Evolutionary conservation across 169 alveolate genomes (phyloP), one percentile per base, ranked within the genome.

Genomic region (Plasmodium yoelii): DNA sequence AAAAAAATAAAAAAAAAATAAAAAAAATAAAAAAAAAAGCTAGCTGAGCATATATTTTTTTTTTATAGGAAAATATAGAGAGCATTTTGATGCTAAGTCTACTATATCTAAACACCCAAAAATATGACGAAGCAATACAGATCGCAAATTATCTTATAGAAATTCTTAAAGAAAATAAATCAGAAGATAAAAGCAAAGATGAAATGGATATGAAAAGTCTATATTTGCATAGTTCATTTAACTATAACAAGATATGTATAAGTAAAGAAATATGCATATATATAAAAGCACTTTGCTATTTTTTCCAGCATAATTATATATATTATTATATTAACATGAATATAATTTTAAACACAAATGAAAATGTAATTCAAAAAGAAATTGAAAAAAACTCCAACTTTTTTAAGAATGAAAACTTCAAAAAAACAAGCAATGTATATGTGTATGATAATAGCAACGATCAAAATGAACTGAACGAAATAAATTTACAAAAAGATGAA

Each of bases 261-360:
- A 63, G 63, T 19, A 68, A 63, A 26, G 75, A 77, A n/a, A 77
- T 77, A 26, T 77, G 88, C 42, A 53, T 77, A 39, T 77, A 77
- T 47, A 49, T 77, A n/a, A 77, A 77, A 77, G 75, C 77, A 8
- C 39, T 77, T 7, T 77, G 88, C 28, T 77, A 63, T 56, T 77
- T 47, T 26, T 77, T 77, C 28, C 77, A 77, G n/a, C 77, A 55
- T 28, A 64, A 77, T 68, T 77, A 77, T 24, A 69, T 77, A 44
- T 39, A 77, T 12, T 77, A 64, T 56, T 77, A 77, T 44, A 77
- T 64, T 57, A 77, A 77, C 51, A 77, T 77, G 77, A 47, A 75
- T 44, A 77, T 77, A 42, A 74, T 77, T 34, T 63, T 77, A 69
- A 77, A 68, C 44, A 46, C 57, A 18, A 77, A 77, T 56, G 59